Evolutionary conservation across 139 green algal species (phyloP), one percentile per base, ranked within the genome.

Genomic region (Nannochloris sp.): DNA sequence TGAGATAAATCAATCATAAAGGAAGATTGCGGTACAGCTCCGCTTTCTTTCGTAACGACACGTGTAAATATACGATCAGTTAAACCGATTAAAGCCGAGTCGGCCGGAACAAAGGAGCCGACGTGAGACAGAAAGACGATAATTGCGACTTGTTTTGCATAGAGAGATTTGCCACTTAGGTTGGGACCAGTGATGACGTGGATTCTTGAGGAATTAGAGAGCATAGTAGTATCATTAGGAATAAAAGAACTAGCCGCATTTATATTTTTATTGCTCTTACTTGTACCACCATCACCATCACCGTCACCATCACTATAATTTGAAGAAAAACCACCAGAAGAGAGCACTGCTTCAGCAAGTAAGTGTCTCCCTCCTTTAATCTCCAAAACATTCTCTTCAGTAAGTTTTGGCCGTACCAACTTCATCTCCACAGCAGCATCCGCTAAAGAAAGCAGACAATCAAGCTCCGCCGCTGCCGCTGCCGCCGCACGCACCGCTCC

Each of bases 1-100:
- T 96, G 87, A 0, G 60, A 70, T 10, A 98, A 61, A 67, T 96
- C 90, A 0, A 79, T 70, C 71, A 91, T 82, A 76, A 97, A 98
- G 44, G 81, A 70, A 68, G 57, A 83, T 31, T 76, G 72, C 8
- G 65, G 67, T 38, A 81, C 31, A 0, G 19, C 63, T 25, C 76
- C 59, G 4, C 61, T 71, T 59, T 91, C 76, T 3, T 63, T 54
- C 58, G 35, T 80, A 39, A 64, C 68, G 54, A 90, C 54, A 30
- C 79, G 68, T 1, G 75, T 84, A 47, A 91, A 86, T 63, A 96
- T 93, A 29, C 90, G 74, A 73, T 98, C 92, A 13, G 72, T 81
- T 35, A 96, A 58, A 3, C 90, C 90, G 6, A 98, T 47, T 15
- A 46, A 48, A 0, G 70, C 63, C 12, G 19, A 42, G 32, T 59